These are phyloP conservation scores for Combretum micranthum DNA, from an alignment of 345 rosid genomes.

Conservation along the genomic window DNA sequence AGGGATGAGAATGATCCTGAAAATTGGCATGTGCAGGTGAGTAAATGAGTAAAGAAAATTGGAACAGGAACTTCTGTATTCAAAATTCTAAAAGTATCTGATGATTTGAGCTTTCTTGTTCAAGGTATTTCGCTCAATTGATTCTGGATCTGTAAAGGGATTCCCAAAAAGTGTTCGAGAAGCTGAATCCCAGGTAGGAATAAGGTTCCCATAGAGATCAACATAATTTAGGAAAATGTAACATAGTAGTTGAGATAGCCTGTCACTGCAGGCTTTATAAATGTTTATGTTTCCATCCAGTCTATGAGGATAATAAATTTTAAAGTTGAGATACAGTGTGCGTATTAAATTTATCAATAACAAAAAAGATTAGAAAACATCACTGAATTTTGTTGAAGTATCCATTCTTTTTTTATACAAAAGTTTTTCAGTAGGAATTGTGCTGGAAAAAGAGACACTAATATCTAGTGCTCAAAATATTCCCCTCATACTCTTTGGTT, in stretches of 20 bases:
- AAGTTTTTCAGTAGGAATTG: neutral
- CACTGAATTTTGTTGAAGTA: neutral
- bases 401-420: neutral
- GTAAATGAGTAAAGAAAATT: too few relatives aligned
- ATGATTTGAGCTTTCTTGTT: constrained; percentile 3
- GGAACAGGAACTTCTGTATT: too few relatives aligned
- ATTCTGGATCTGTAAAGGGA: constrained; percentile 69
- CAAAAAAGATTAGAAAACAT: neutral
- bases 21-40: constrained; percentile 70
- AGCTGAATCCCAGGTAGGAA: constrained; percentile 46
- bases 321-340: too few relatives aligned
- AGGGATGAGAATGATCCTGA: constrained; percentile 44
- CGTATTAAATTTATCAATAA: neutral
- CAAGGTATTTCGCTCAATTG: constrained; percentile 65
- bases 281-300: constrained; percentile 1
- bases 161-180: constrained; percentile 46
- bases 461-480: too few relatives aligned
- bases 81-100: neutral
- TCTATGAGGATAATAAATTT: neutral
- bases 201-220: too few relatives aligned
- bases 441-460: too few relatives aligned
- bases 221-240: too few relatives aligned
- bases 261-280: neutral
- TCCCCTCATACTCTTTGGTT: neutral
- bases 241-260: too few relatives aligned